Evolutionary conservation across 2,329 filamentous ascomycete genomes (phyloP), one percentile per base, ranked within the genome.

Genomic region (Aspergillus thermomutatus): DNA sequence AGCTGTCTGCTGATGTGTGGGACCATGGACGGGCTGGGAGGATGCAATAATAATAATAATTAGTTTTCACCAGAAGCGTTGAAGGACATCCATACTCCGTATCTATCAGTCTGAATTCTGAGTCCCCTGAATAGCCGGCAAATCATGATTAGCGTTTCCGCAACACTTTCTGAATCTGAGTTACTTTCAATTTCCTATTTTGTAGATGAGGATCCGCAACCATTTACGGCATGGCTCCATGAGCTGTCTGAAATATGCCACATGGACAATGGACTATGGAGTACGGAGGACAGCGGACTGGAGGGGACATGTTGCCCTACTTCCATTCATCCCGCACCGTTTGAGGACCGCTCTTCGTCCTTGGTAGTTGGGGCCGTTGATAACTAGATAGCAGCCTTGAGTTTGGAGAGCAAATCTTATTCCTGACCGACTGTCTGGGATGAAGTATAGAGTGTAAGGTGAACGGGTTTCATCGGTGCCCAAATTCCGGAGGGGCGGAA

Each of bases 391-490:
- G 7, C 14, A 2, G 31, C 31, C 17, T 37, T 37, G 31, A 17
- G 31, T n/a, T 43, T 11, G 19, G 19, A 19, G 41, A 45, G 19
- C n/a, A 46, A 23, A 14, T 23, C 40, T 21, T 19, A 43, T 9
- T 43, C 34, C 43, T 49, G 41, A 47, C 53, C 54, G 56, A 50
- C 21, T 6, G 23, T 46, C 7, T 23, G n/a, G 43, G 43, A 43
- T 43, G 17, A 19, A 4, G 10, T 14, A 1, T n/a, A n/a, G n/a
- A n/a, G n/a, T n/a, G n/a, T 23, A 49, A 46, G 52, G 53, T 57
- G 55, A 53, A 41, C 49, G 49, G 53, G 25, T 55, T 17, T 14
- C 52, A 53, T 63, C 55, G 58, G 47, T 64, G 56, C 62, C 61
- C 61, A 64, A 63, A 52, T 49, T 55, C 50, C 43, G 46, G 50